Conservation (phyloP, 805 yeast genomes). For the Kuraishia molischiana region DNA sequence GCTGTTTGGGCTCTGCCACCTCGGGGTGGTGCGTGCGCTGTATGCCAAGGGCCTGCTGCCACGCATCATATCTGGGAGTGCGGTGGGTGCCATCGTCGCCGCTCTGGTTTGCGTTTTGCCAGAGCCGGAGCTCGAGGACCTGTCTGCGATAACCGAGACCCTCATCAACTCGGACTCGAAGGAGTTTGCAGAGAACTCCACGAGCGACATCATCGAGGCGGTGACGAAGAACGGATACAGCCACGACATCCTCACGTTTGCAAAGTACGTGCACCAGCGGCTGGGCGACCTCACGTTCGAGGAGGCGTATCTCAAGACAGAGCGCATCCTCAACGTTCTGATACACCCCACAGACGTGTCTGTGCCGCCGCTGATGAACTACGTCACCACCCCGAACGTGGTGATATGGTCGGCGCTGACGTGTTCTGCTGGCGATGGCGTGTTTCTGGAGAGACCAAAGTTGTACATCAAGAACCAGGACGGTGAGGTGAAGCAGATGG, state of each 20-base stretch:
- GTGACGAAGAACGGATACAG: conserved; percentile 76
- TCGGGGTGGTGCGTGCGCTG: conserved; percentile 87
- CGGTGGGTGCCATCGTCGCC: conserved; percentile 91
- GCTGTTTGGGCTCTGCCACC: conserved; percentile 84
- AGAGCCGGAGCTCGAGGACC: conserved; percentile 50
- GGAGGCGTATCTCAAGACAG: conserved; percentile 78
- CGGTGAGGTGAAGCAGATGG: conserved; percentile 35
- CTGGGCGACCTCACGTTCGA: conserved; percentile 87
- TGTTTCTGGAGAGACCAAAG: conserved; percentile 51
- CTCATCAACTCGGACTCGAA: conserved; percentile 15
- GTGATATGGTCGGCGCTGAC: conserved; percentile 83
- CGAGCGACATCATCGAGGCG: conserved; percentile 45
- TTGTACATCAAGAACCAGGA: conserved; percentile 46
- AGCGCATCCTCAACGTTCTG: conserved; percentile 71
- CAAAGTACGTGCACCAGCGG: conserved; percentile 64
- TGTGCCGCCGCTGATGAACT: conserved; percentile 69
- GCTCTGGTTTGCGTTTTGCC: conserved; percentile 69
- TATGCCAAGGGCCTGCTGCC: conserved; percentile 71
- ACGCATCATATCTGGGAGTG: conserved; percentile 79
- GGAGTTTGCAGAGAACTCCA: conserved; percentile 20
- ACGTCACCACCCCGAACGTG: conserved; percentile 89
- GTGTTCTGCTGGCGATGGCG: conserved; percentile 75
- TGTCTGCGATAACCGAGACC: conserved; percentile 10
- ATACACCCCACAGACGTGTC: conserved; percentile 71
- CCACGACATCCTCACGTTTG: conserved; percentile 71